A percentile compares a stretch with the other conserved stretches of the same genome.
Evolutionary conservation across 495 filamentous ascomycete genomes (phyloP).

Genomic region (Entonaema liquescens): DNA sequence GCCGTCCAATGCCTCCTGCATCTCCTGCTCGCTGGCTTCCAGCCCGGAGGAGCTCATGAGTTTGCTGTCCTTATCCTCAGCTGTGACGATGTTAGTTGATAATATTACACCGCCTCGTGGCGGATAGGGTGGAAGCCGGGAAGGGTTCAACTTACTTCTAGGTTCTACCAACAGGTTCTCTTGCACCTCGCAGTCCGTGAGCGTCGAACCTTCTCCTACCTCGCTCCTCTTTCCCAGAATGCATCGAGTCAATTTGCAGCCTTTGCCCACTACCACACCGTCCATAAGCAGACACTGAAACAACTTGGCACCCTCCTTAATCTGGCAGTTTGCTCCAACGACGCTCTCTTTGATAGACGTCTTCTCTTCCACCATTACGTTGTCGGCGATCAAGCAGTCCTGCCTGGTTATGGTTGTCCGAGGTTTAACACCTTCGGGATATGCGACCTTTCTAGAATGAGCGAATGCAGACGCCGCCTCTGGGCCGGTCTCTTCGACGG

Average conservation of each 20-base stretch:
- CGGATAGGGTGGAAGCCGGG: neutral
- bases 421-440: constrained; percentile 77
- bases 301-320: constrained; percentile 80
- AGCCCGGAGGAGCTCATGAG: constrained; percentile 85
- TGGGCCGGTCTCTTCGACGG: constrained; percentile 70
- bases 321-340: constrained; percentile 84
- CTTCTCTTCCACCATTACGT: constrained; percentile 84
- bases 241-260: constrained; percentile 80
- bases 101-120: constrained; percentile 27
- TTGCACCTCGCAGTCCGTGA: constrained; percentile 91
- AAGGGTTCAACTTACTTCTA: constrained; percentile 65
- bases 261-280: constrained; percentile 79
- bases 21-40: constrained; percentile 66
- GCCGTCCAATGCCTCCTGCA: constrained; percentile 51
- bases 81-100: constrained; percentile 43
- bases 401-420: constrained; percentile 76
- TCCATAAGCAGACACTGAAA: constrained; percentile 90
- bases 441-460: constrained; percentile 79
- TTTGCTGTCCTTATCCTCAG: constrained; percentile 84
- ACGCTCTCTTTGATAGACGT: constrained; percentile 88
- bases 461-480: constrained; percentile 72
- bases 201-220: constrained; percentile 75
- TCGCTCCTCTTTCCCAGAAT: constrained; percentile 78
- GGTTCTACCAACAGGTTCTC: constrained; percentile 83
- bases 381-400: constrained; percentile 83